Conservation (phyloP, 164 flowering plant species). For the Platanus orientalis region DNA sequence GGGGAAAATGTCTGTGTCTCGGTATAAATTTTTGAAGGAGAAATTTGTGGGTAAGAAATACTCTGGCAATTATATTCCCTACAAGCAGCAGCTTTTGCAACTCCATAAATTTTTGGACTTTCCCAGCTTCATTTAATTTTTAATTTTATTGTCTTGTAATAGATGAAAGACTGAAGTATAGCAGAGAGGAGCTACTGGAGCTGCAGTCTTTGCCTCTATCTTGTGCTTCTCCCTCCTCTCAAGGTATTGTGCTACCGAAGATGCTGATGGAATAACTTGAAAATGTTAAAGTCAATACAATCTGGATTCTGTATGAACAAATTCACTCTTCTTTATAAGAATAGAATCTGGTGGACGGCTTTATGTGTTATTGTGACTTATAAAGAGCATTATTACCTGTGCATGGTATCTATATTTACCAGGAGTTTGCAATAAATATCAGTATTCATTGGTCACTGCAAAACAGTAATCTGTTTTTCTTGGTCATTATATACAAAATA, state of each 20-base stretch:
- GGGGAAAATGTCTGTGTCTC: conserved; percentile 18
- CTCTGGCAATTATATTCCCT: neutral
- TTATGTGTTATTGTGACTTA: no score
- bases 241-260: conserved; percentile 7
- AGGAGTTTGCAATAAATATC: no score
- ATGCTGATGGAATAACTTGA: neutral
- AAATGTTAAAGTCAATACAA: neutral
- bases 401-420: no score
- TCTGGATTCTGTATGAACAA: neutral
- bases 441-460: no score
- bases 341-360: no score
- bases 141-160: conserved; percentile 13
- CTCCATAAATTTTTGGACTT: neutral
- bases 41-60: conserved; percentile 33
- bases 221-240: conserved; percentile 6
- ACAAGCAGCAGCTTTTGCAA: neutral
- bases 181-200: conserved; percentile 59
- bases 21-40: conserved; percentile 13
- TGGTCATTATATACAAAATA: no score
- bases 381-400: no score
- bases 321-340: no score
- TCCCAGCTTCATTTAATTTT: neutral
- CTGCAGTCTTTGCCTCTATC: conserved; percentile 38
- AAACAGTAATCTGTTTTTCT: no score
- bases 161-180: conserved; percentile 90